Conservation (phyloP, 306 rosid species). For the Medicago lupulina region DNA sequence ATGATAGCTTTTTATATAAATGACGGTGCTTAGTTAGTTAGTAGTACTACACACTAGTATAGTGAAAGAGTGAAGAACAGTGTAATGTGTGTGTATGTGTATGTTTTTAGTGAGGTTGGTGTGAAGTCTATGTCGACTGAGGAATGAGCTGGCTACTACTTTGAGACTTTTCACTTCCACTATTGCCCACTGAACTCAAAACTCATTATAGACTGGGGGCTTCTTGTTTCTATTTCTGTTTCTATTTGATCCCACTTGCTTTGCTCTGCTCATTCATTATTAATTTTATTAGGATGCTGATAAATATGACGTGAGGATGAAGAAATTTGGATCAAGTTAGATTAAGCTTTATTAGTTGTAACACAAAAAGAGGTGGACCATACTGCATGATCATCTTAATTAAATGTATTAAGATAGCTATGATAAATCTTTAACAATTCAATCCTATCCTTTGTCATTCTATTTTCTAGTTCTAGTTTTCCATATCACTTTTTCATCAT, state of each 20-base stretch:
- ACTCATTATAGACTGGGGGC: not conserved
- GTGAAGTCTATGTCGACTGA: conserved; percentile 60
- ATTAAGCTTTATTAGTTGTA: not conserved
- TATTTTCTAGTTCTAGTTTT: not conserved
- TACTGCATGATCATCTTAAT: not conserved
- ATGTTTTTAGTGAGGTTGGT: conserved; percentile 40
- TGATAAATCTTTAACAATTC: not conserved
- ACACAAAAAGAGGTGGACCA: not conserved
- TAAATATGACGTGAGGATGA: conserved; percentile 10
- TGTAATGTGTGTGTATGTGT: not conserved
- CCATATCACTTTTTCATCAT: not conserved
- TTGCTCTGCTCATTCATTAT: not conserved
- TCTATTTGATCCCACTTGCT: not conserved
- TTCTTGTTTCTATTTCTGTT: conserved; percentile 1
- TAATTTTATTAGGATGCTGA: too few species aligned
- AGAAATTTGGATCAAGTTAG: not conserved
- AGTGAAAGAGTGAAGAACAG: not conserved
- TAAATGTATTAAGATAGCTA: not conserved
- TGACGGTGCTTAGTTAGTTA: conserved; percentile 14
- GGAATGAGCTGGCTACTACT: conserved; percentile 79
- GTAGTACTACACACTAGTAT: too few species aligned
- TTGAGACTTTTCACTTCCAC: conserved; percentile 37
- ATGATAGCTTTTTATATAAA: conserved; percentile 36
- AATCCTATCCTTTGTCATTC: not conserved
- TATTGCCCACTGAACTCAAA: conserved; percentile 45